Percentiles rank a stretch among this genome's conserved stretches.
phyloP scores from a whole-genome alignment of 305 asterid species.

The Plantago coronopus region DNA sequence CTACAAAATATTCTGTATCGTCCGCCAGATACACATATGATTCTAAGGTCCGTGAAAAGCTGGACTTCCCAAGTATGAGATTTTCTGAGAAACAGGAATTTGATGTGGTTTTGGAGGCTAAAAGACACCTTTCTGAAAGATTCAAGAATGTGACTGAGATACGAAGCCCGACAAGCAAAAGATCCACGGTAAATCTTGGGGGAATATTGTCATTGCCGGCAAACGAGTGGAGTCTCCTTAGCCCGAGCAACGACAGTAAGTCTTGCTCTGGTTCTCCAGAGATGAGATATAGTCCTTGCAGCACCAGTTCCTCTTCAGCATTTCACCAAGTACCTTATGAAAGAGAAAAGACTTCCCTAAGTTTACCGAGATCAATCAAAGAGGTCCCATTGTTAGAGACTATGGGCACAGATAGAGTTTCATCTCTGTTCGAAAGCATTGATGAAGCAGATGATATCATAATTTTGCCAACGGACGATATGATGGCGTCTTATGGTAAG shows the following conservation, averaged over 20 bases:
- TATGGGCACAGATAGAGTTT: constrained; percentile 8
- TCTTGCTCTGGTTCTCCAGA: constrained; percentile 30
- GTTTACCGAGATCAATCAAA: constrained; percentile 27
- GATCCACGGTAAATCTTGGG: constrained; percentile 44
- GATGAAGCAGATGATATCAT: constrained; percentile 18
- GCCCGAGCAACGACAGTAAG: constrained; percentile 36
- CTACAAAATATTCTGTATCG: constrained; percentile 20
- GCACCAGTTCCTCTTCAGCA: constrained; percentile 17
- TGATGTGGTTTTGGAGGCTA: constrained; percentile 69
- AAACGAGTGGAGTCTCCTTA: constrained; percentile 32
- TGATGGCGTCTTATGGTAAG: constrained; percentile 34
- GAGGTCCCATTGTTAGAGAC: constrained; percentile 19
- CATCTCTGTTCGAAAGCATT: constrained; percentile 17
- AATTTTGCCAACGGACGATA: constrained; percentile 14
- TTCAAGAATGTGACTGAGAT: constrained; percentile 26
- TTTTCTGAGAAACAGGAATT: constrained; percentile 31
- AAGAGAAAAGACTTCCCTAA: constrained; percentile 18
- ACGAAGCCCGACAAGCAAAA: constrained; percentile 25
- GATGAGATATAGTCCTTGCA: constrained; percentile 29
- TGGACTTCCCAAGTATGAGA: constrained; percentile 30
- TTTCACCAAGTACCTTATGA: constrained; percentile 20
- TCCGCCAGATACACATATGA: constrained; percentile 19
- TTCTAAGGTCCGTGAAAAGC: constrained; percentile 23
- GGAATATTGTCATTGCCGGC: constrained; percentile 65
- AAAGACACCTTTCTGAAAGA: constrained; percentile 67